Evolutionary conservation across 179 eudicot species (phyloP), one percentile per base, ranked within the genome.

Genomic region (Corrigiola litoralis): DNA sequence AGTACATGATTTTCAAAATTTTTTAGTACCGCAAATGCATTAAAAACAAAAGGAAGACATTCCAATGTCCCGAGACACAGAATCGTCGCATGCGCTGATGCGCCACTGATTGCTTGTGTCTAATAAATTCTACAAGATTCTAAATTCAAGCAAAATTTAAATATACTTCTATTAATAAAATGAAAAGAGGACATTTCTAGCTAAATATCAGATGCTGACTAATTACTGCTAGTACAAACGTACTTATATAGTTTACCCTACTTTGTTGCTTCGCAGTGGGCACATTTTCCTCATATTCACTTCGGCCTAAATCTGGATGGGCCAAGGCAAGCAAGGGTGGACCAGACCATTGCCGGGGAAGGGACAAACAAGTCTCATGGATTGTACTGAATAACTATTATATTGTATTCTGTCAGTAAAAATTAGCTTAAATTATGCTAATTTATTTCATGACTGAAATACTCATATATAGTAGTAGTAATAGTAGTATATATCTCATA

Each of bases 281-380:
- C 95, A 71, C 95, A 88, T 76, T 80, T 84, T 73, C 95, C 95
- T 29, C 85, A 75, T 61, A 88, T 85, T 31, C 92, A 86, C 49
- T 82, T 80, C 68, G 88, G 87, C 24, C 66, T 82, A 61, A 80
- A 75, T 68, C 57, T 74, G 66, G 85, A 82, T 36, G 75, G 80
- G 49, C 79, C 80, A 75, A 76, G 75, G 44, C 77, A 74, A 78
- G 81, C 75, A 61, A 82, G 79, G 48, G 73, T 76, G 79, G 84
- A 79, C 76, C 78, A 82, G 50, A 33, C 75, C 33, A 51, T 61
- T 49, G 69, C 78, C 60, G 81, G 65, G 40, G 65, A 69, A 63
- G 81, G 58, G 31, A 36, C 74, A 54, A 71, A 73, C 40, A 68
- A 74, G 61, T 73, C 87, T 58, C 70, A 53, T 67, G 79, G 76